Evolutionary conservation across 2,329 filamentous ascomycete genomes (phyloP).

Genomic region (Laburnicola sp.): DNA sequence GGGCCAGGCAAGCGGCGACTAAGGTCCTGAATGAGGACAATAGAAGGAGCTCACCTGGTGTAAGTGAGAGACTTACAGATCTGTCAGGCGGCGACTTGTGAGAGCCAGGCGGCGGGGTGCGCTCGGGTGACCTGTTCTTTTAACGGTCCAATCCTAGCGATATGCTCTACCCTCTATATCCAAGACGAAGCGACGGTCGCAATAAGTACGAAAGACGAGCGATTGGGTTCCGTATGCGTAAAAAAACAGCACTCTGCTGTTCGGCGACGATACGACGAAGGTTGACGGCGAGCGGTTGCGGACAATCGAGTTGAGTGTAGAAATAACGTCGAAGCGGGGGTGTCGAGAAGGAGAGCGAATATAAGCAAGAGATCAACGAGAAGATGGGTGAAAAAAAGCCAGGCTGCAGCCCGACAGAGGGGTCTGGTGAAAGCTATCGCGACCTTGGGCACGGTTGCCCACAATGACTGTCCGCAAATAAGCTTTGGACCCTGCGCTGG

Average conservation of each 20-base stretch:
- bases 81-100: background rate
- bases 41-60: background rate
- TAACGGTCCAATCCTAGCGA: background rate
- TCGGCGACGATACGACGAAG: background rate
- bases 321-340: background rate
- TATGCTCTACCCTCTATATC: background rate
- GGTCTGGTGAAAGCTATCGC: no score
- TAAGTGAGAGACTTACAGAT: constrained; percentile 4
- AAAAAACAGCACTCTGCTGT: background rate
- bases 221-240: background rate
- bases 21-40: background rate
- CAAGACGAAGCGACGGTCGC: constrained; percentile 2
- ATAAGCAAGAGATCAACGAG: background rate
- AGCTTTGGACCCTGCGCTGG: constrained; percentile 52
- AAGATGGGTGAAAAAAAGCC: background rate
- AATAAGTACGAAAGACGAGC: constrained; percentile 1
- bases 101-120: background rate
- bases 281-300: background rate
- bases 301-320: background rate
- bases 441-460: no score
- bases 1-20: background rate
- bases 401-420: constrained; percentile 5
- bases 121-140: background rate
- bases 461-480: no score
- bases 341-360: background rate